A percentile compares a stretch with the other conserved stretches of the same genome.
phyloP scores from a whole-genome alignment of 2,329 filamentous ascomycete genomes.

The Atkinsonella texensis region DNA sequence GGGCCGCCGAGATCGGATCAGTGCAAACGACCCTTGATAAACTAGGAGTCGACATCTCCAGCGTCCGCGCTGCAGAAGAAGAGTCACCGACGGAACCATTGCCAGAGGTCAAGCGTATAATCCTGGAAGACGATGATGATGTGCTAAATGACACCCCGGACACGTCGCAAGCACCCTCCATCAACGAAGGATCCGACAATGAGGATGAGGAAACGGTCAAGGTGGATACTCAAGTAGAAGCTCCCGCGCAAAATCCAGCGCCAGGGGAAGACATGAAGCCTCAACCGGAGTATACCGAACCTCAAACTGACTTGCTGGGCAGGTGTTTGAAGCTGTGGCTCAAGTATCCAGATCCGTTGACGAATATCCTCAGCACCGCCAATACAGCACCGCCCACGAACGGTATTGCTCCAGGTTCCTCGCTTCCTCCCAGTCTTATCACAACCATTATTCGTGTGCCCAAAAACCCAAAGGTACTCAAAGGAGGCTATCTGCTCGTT shows the following conservation, averaged over 20 bases:
- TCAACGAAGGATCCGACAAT: slow-evolving; percentile 17
- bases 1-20: slow-evolving; percentile 69
- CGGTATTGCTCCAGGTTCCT: slow-evolving; percentile 39
- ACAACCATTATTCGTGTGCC: slow-evolving; percentile 65
- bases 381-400: slow-evolving; percentile 60
- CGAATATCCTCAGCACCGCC: slow-evolving; percentile 42
- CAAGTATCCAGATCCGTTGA: slow-evolving; percentile 43
- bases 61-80: slow-evolving; percentile 18
- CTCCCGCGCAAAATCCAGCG: slow-evolving; percentile 13
- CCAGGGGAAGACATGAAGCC: neutral
- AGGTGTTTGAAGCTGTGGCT: slow-evolving; percentile 55
- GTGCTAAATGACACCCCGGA: slow-evolving; percentile 46
- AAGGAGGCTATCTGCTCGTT: slow-evolving; percentile 77
- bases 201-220: slow-evolving; percentile 13
- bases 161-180: slow-evolving; percentile 30
- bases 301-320: slow-evolving; percentile 34
- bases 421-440: slow-evolving; percentile 50
- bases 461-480: slow-evolving; percentile 72
- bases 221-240: slow-evolving; percentile 8
- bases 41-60: slow-evolving; percentile 36
- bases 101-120: slow-evolving; percentile 26
- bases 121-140: slow-evolving; percentile 45
- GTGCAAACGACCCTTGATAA: slow-evolving; percentile 54
- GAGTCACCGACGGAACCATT: slow-evolving; percentile 24
- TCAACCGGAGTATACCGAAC: slow-evolving; percentile 30